Evolutionary conservation across 2,329 filamentous ascomycete species (phyloP).

Genomic region (Aspergillus clavatus): DNA sequence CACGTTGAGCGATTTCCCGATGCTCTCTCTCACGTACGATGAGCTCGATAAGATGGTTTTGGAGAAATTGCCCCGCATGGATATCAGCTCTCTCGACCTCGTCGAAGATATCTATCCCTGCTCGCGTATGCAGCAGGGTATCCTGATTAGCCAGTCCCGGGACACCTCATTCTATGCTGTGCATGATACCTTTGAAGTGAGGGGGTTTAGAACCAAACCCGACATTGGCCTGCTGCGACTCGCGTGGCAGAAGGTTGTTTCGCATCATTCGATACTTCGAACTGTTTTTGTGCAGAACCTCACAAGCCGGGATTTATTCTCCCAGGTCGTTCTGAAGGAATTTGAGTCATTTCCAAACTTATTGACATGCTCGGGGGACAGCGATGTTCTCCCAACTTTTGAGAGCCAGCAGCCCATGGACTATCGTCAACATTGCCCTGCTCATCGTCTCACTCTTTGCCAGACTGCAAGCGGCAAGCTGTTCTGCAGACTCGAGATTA

Average conservation of each 20-base stretch:
- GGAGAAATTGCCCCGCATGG: conserved; percentile 35
- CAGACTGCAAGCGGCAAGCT: conserved; percentile 35
- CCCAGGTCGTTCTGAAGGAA: conserved; percentile 31
- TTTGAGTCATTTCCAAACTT: conserved; percentile 24
- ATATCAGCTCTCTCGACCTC: conserved; percentile 28
- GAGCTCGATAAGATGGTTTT: conserved; percentile 35
- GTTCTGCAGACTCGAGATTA: conserved; percentile 48
- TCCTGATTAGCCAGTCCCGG: conserved; percentile 31
- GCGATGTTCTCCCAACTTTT: conserved; percentile 26
- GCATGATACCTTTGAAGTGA: conserved; percentile 35
- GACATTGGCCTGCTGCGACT: conserved; percentile 22
- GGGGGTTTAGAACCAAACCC: conserved; percentile 13
- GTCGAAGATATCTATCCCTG: conserved; percentile 43
- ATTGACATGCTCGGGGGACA: conserved; percentile 28
- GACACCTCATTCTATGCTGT: conserved; percentile 36
- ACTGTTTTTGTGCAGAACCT: conserved; percentile 36
- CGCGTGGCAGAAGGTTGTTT: conserved; percentile 31
- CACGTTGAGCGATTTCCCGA: conserved; percentile 43
- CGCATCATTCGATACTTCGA: conserved; percentile 32
- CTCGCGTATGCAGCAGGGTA: conserved; percentile 36
- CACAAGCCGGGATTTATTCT: conserved; percentile 29
- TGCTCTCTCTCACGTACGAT: conserved; percentile 43
- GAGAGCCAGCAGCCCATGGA: conserved; percentile 24
- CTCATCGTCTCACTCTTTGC: conserved; percentile 46
- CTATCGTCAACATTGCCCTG: conserved; percentile 30